Base-by-base conservation (phyloP, 805 yeast genomes). In the Lipomyces sp. region DNA sequence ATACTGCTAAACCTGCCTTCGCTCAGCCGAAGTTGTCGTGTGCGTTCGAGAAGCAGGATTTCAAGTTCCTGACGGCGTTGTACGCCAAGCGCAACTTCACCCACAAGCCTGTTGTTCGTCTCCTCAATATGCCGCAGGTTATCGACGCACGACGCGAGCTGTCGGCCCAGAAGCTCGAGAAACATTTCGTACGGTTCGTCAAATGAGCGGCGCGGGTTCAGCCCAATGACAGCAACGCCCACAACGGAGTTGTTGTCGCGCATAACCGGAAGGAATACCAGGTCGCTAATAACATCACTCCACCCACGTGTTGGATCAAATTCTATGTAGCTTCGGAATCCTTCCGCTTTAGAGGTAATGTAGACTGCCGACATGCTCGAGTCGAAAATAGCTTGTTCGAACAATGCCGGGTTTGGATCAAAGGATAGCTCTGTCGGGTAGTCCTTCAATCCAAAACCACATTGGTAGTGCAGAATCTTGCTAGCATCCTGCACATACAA, bases 221-320 rank as follows among this genome's bases (percentile, higher is more conserved):
- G 37, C 3, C 59, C 60, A 29, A 56, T 49, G 14, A 56, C 45
- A 8, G 59, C 59, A 10, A 55, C 59, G 13, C 59, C 60, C 8
- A 56, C 55, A 6, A 49, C 59, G 28, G 45, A 39, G 18, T 53
- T 46, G 33, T 54, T 49, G 29, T 54, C 59, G 37, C 59, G 51
- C 59, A 55, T 56, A 31, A 54, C 55, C 16, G 60, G 59, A 14
- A 48, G 29, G 33, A 56, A 49, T 4, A 56, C 49, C 11, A 55
- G 45, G 33, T 49, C 43, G 11, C 21, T 34, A 23, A 55, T 33
- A 23, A 42, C 47, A 21, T 56, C 60, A 28, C 51, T 40, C 60
- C 60, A 56, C 18, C 60, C 60, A 3, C 59, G 51, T 10, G 55
- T 45, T 19, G 59, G 59, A 24, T 49, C 58, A 35, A 54, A 46